Conservation (phyloP, 2,329 filamentous ascomycete genomes). For the Fusarium acutatum region DNA sequence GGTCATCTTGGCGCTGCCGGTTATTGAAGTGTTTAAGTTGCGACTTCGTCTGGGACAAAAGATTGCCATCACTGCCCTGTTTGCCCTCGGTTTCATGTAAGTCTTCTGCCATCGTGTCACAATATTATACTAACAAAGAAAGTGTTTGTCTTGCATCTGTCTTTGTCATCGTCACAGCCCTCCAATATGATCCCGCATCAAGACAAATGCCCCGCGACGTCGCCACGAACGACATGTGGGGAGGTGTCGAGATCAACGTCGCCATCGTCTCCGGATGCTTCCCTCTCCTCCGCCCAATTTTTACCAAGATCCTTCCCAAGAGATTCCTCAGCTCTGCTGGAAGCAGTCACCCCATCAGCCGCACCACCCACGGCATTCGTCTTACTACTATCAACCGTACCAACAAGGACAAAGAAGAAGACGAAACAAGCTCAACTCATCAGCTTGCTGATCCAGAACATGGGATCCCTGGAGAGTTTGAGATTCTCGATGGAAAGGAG, state of each 20-base stretch:
- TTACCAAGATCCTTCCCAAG: conserved; percentile 31
- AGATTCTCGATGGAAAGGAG: conserved; percentile 4
- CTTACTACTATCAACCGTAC: conserved; percentile 31
- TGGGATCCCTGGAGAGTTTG: conserved; percentile 21
- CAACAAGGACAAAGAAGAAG: conserved; percentile 30
- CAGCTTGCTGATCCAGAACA: conserved; percentile 32
- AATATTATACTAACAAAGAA: neutral
- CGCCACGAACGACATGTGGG: conserved; percentile 30
- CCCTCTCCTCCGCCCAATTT: conserved; percentile 36
- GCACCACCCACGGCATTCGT: conserved; percentile 20
- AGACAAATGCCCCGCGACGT: conserved; percentile 34
- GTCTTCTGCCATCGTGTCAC: neutral
- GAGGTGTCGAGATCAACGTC: conserved; percentile 33
- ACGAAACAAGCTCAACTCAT: conserved; percentile 37
- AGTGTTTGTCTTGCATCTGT: conserved; percentile 35
- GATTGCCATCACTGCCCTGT: conserved; percentile 41
- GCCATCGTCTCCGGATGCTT: conserved; percentile 39
- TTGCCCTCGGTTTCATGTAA: conserved; percentile 43
- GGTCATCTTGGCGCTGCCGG: conserved; percentile 43
- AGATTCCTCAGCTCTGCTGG: conserved; percentile 33
- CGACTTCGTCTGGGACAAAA: conserved; percentile 42
- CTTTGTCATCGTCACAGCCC: conserved; percentile 23
- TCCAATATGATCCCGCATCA: conserved; percentile 23
- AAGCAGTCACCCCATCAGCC: conserved; percentile 36
- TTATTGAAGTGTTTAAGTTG: conserved; percentile 45